These are phyloP conservation scores for Hypomontagnella submonticulosa DNA, from an alignment of 495 filamentous ascomycete genomes.

Conservation along the genomic window DNA sequence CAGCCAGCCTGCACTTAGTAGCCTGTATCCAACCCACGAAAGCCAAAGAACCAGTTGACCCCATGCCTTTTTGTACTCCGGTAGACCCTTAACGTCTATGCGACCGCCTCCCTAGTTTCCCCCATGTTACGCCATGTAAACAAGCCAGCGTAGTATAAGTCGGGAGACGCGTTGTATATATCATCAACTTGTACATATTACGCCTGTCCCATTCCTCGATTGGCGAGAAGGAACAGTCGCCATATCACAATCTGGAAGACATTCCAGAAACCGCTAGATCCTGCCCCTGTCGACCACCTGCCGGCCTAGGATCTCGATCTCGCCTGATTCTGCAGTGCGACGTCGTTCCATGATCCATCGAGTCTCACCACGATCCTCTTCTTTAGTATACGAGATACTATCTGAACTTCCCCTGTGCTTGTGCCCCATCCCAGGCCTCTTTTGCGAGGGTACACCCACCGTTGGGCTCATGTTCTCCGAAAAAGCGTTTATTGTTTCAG, in stretches of 20 bases:
- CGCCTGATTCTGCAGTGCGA: conserved; percentile 63
- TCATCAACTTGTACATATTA: conserved; percentile 1
- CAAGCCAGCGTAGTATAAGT: conserved; percentile 16
- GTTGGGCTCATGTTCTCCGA: conserved; percentile 33
- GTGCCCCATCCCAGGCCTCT: conserved; percentile 54
- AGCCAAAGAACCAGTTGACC: conserved; percentile 20
- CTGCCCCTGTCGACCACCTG: conserved; percentile 41
- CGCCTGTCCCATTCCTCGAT: not conserved
- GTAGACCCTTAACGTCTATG: conserved; percentile 27
- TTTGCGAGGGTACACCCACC: conserved; percentile 30
- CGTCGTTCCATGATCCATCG: conserved; percentile 69
- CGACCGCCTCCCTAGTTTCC: conserved; percentile 16
- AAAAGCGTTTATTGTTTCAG: conserved; percentile 16
- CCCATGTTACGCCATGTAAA: conserved; percentile 21
- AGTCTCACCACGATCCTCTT: conserved; percentile 59
- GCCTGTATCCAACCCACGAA: conserved; percentile 10
- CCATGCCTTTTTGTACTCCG: conserved; percentile 37
- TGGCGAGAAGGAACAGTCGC: not conserved
- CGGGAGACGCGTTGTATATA: conserved; percentile 1
- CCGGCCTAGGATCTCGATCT: conserved; percentile 56
- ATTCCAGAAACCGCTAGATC: conserved; percentile 32
- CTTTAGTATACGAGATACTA: conserved; percentile 67
- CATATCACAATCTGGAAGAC: conserved; percentile 11
- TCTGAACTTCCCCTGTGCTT: conserved; percentile 61
- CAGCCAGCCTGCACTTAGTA: conserved; percentile 3